A percentile compares a stretch with the other conserved stretches of the same genome.
Conservation (phyloP, 2,329 filamentous ascomycete species). For the Reticulascus tulasneorum region DNA sequence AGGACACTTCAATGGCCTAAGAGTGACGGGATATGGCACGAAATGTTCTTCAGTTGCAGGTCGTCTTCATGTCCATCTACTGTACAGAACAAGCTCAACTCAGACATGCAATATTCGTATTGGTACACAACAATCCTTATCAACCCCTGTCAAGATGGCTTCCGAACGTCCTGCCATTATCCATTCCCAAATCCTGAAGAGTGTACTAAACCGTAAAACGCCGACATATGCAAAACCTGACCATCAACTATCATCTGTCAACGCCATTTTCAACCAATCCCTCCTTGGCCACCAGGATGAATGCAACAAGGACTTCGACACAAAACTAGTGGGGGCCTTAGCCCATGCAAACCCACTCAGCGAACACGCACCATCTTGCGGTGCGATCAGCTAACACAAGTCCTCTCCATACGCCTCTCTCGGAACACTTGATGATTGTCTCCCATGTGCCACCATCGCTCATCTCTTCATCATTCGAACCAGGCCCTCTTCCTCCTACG, state of each 20-base stretch:
- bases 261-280: slow-evolving; percentile 7
- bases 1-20: no score
- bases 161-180: slow-evolving; percentile 1
- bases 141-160: slow-evolving; percentile 3
- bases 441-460: slow-evolving; percentile 78
- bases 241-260: slow-evolving; percentile 4
- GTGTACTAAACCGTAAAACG: slow-evolving; percentile 12
- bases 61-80: no score
- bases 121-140: slow-evolving; percentile 13
- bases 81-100: slow-evolving; percentile 14
- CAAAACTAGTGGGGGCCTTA: slow-evolving; percentile 6
- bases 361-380: slow-evolving; percentile 88
- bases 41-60: no score
- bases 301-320: no score
- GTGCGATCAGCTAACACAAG: slow-evolving; percentile 79
- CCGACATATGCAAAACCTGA: slow-evolving; percentile 13
- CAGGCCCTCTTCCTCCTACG: slow-evolving; percentile 37
- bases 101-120: slow-evolving; percentile 12
- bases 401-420: slow-evolving; percentile 75
- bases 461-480: slow-evolving; percentile 47
- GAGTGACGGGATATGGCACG: no score
- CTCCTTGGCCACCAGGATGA: slow-evolving; percentile 5
- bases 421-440: slow-evolving; percentile 86
- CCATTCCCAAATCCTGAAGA: slow-evolving; percentile 6
- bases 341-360: slow-evolving; percentile 68